Conservation (phyloP, 2,329 filamentous ascomycete species). For the Phoma sp. region DNA sequence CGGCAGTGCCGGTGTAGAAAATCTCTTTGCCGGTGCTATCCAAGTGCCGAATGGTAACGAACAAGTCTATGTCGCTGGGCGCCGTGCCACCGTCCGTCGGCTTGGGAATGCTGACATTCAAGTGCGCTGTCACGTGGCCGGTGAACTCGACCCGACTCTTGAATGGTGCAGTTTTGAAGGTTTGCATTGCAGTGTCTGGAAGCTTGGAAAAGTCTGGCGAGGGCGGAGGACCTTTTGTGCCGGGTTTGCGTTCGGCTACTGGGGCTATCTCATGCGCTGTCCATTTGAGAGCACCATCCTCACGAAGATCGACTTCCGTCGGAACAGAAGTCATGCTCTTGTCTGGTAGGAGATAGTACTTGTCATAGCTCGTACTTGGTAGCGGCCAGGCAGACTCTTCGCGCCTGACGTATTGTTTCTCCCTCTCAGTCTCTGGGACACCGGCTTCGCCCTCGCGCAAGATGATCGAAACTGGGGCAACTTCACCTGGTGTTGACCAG, state of each 20-base stretch:
- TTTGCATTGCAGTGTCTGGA: too few species aligned
- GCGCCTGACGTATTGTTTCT: constrained; percentile 63
- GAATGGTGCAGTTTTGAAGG: constrained; percentile 67
- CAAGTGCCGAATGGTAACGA: constrained; percentile 67
- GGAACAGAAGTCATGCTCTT: constrained; percentile 50
- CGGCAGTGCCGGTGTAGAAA: constrained; percentile 70
- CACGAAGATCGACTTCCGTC: too few species aligned
- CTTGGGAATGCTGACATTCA: constrained; percentile 67
- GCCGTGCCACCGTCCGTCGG: constrained; percentile 48
- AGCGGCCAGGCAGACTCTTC: constrained; percentile 72
- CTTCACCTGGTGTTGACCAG: constrained; percentile 66
- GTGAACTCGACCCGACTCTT: constrained; percentile 73
- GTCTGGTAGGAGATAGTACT: constrained; percentile 64
- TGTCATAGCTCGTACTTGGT: constrained; percentile 68
- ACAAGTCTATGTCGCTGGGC: constrained; percentile 68
- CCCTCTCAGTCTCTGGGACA: constrained; percentile 68
- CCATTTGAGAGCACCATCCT: too few species aligned
- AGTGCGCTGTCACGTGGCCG: constrained; percentile 69
- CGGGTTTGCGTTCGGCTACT: constrained; percentile 36
- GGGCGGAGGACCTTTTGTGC: constrained; percentile 61
- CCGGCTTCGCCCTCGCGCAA: constrained; percentile 72
- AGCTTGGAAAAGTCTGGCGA: constrained; percentile 62
- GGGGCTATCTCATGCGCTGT: too few species aligned
- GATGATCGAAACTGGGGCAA: constrained; percentile 66
- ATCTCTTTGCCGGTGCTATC: constrained; percentile 63